Percentiles rank a stretch among this genome's conserved stretches.
Evolutionary conservation across 257 asterid species (phyloP).

Genomic region (Lycium barbarum): DNA sequence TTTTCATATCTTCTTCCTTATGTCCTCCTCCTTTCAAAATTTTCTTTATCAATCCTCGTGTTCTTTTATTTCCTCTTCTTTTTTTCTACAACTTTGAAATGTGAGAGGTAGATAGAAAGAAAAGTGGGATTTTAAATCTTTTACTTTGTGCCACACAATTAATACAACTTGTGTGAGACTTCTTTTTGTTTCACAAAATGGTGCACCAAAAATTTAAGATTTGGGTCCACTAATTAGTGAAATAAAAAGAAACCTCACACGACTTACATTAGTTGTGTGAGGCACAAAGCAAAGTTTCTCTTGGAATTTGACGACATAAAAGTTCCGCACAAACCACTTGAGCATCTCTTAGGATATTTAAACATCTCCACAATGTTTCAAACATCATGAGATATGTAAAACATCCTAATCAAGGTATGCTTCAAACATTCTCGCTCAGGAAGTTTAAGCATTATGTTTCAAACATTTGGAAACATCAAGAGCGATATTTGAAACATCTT

Average conservation of each 20-base stretch:
- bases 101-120: neutral
- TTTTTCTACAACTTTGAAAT: neutral
- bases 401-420: neutral
- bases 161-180: neutral
- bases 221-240: neutral
- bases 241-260: slow-evolving; percentile 9
- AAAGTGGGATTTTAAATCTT: neutral
- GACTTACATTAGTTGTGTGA: neutral
- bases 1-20: neutral
- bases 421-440: neutral
- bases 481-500: neutral
- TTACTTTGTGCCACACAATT: neutral
- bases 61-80: neutral
- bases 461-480: neutral
- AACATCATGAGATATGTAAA: neutral
- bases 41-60: neutral
- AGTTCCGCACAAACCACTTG: neutral
- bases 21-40: neutral
- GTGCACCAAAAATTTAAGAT: neutral
- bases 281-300: neutral
- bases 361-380: neutral
- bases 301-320: neutral
- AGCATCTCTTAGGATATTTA: neutral
- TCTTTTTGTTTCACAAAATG: neutral
- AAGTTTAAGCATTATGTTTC: neutral